Base-by-base conservation (phyloP, 257 asterid species). In the Ehretia macrophylla region DNA sequence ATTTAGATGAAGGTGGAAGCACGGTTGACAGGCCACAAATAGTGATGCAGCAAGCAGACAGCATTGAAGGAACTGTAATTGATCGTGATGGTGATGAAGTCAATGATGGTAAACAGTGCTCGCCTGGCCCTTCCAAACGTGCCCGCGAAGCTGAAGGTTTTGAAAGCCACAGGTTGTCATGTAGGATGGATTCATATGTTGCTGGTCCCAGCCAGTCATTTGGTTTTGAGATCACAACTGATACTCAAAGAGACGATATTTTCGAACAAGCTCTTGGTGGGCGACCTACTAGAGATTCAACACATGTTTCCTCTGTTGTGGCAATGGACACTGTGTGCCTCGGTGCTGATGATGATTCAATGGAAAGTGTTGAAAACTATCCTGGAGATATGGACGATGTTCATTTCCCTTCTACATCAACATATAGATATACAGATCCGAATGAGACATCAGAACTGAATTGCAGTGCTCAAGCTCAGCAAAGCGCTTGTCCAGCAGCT, bases 31-130 rank as follows among this genome's bases (percentile, higher is more conserved):
- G 85, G 68, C 94, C 96, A 60, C 95, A 75, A 16, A 63, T 83
- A 70, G 68, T 65, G 45, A 64, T 72, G 67, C 99, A 81, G 65
- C 97, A 81, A 14, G 94, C 94, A 14, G 99, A 93, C 71, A 93
- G 99, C 58, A 83, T 84, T 12, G 99, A 93, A 79, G 99, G 99
- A 70, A 93, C 96, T 62, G 96, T 93, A 60, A 89, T 93, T 32
- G 99, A 93, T 65, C 97, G 94, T 22, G 99, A 93, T 52, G 95
- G 91, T 23, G 99, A 93, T 73, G 99, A 93, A 77, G 97, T 93
- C 11, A 79, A 86, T 68, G 99, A 83, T 72, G 95, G 95, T 63
- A 79, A 81, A 14, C 95, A 85, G 75, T 83, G 79, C 75, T 76
- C 83, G 44, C 82, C 84, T 68, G 95, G 96, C 59, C 96, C 96